Evolutionary conservation across 2,329 filamentous ascomycete genomes (phyloP), one percentile per base, ranked within the genome.

Genomic region (Ilyonectria mors-panacis): DNA sequence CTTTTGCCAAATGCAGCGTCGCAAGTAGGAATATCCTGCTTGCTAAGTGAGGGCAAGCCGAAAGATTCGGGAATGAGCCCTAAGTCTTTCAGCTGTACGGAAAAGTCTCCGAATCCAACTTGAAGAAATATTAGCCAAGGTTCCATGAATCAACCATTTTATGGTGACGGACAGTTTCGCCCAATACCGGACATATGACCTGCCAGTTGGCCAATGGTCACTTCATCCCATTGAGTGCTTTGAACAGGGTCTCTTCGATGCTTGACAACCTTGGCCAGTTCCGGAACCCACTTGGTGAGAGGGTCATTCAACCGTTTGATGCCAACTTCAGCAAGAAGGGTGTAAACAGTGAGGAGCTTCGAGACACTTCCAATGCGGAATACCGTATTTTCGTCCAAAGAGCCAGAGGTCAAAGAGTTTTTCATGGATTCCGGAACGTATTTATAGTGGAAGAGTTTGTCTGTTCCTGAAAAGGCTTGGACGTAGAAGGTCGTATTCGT

Each of bases 341-440:
- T 51, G 42, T 75, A 75, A 1, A 73, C 65, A 3, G 71, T 75
- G 23, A 75, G 28, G 0, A 76, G 50, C 48, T 77, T 78, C 2
- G 75, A 72, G 4, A 76, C 63, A 35, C 73, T 76, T 1, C 75
- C 74, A 19, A 76, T 70, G 15, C 74, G 75, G 53, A 66, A 74
- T 6, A 75, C 47, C 2, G 75, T 75, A 21, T 75, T 58, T n/a
- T 63, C 55, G 30, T 72, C 21, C 23, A 65, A 28, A 10, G 33
- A 33, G 3, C 58, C 58, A 17, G 47, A 42, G 7, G 58, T 53
- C 35, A 60, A 60, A 2, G 47, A 53, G 7, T 42, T 26, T 12
- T 28, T 19, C 19, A 17, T 60, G n/a, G 13, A 44, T 42, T 47
- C 47, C 17, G 58, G 58, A 17, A 21, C 35, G n/a, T 60, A 60